Evolutionary conservation across 495 filamentous ascomycete genomes (phyloP).

Genomic region (Aspergillus diversus): DNA sequence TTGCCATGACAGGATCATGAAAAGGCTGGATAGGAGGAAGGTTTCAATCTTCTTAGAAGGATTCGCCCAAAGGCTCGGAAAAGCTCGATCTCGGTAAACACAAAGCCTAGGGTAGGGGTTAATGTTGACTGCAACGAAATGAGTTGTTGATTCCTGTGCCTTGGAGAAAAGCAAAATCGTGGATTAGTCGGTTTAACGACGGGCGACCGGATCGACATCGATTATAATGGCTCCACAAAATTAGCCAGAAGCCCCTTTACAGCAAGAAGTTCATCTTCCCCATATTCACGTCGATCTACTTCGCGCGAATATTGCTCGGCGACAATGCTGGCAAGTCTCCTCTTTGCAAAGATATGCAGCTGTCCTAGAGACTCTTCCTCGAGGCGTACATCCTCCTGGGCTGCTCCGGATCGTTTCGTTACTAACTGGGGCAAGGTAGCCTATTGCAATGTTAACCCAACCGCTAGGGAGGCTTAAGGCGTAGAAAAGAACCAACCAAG

Average conservation of each 20-base stretch:
- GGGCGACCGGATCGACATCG: not conserved
- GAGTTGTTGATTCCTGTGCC: too few relatives aligned
- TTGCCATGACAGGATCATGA: too few relatives aligned
- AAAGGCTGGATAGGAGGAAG: too few relatives aligned
- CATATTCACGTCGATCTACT: slow-evolving; percentile 68
- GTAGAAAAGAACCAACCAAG: slow-evolving; percentile 55
- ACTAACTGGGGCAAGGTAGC: slow-evolving; percentile 17
- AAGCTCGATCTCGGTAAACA: too few relatives aligned
- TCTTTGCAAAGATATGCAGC: slow-evolving; percentile 72
- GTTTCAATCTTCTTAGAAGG: too few relatives aligned
- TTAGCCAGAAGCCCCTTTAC: slow-evolving; percentile 68
- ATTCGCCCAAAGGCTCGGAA: too few relatives aligned
- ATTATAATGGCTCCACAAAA: not conserved
- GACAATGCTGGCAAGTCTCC: slow-evolving; percentile 76
- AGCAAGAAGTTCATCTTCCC: slow-evolving; percentile 74
- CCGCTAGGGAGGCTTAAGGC: not conserved
- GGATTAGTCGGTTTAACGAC: too few relatives aligned
- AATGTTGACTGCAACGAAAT: too few relatives aligned
- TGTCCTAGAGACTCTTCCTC: slow-evolving; percentile 59
- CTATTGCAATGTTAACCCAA: slow-evolving; percentile 3
- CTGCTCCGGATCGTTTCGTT: slow-evolving; percentile 15
- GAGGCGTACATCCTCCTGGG: slow-evolving; percentile 21
- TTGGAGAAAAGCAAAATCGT: too few relatives aligned
- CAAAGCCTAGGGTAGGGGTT: too few relatives aligned
- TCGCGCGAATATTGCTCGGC: slow-evolving; percentile 54